These are phyloP conservation scores for Maudiozyma serrabonitensis DNA, from an alignment of 805 yeast species.

Conservation along the genomic window DNA sequence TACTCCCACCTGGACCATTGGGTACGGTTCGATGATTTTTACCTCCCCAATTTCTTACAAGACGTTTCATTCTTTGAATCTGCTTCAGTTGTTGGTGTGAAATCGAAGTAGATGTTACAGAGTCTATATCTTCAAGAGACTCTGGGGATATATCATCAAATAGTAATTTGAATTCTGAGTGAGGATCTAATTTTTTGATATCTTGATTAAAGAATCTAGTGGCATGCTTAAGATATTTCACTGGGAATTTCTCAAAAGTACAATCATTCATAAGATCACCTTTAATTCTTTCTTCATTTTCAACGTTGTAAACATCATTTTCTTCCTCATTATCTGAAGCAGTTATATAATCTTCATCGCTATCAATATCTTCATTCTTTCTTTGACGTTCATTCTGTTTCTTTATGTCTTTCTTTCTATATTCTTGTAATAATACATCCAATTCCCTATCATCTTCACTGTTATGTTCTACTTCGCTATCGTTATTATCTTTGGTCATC, in stretches of 20 bases:
- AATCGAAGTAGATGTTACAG: slow-evolving; percentile 58
- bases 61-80: slow-evolving; percentile 40
- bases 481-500: slow-evolving; percentile 4
- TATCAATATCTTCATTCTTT: slow-evolving; percentile 24
- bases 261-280: slow-evolving; percentile 28
- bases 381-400: slow-evolving; percentile 5
- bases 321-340: slow-evolving; percentile 28
- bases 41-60: slow-evolving; percentile 81
- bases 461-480: slow-evolving; percentile 7
- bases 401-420: slow-evolving; percentile 22
- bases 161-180: slow-evolving; percentile 56
- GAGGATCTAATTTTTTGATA: slow-evolving; percentile 54
- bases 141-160: slow-evolving; percentile 65
- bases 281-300: slow-evolving; percentile 13
- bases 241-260: slow-evolving; percentile 18
- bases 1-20: slow-evolving; percentile 41
- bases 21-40: slow-evolving; percentile 65
- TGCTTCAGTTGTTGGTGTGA: slow-evolving; percentile 62
- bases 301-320: slow-evolving; percentile 15
- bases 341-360: slow-evolving; percentile 35
- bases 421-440: slow-evolving; percentile 43
- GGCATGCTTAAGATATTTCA: slow-evolving; percentile 7
- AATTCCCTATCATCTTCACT: slow-evolving; percentile 48
- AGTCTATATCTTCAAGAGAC: slow-evolving; percentile 64
- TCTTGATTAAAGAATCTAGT: slow-evolving; percentile 18